These are phyloP conservation scores for Lagerstroemia speciosa DNA, from an alignment of 345 rosid genomes.

Conservation along the genomic window DNA sequence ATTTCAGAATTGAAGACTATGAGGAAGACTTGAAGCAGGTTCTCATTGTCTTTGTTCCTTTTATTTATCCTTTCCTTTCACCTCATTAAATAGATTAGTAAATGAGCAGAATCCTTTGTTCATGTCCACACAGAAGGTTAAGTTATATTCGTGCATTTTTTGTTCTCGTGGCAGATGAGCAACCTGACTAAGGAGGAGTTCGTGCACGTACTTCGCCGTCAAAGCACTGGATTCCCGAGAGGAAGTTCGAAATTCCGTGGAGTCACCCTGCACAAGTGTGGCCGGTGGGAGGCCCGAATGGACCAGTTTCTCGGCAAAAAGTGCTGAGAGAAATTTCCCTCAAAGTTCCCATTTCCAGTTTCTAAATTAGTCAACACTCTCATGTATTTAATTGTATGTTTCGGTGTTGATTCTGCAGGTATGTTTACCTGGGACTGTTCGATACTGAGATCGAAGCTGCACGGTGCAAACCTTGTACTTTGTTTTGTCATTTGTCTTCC, in stretches of 20 bases:
- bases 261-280: conserved; percentile 95
- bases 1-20: conserved; percentile 77
- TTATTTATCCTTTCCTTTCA: neutral
- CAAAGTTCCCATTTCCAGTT: neutral
- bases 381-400: neutral
- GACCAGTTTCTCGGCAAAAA: conserved; percentile 92
- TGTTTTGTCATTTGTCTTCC: neutral
- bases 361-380: neutral
- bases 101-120: neutral
- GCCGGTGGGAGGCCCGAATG: conserved; percentile 97
- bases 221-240: conserved; percentile 91
- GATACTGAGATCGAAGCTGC: conserved; percentile 96
- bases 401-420: conserved; percentile 17
- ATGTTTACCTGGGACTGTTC: conserved; percentile 87
- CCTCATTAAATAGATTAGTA: neutral
- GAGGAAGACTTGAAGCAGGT: conserved; percentile 87
- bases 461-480: conserved; percentile 28
- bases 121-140: neutral
- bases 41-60: neutral
- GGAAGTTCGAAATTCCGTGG: conserved; percentile 98
- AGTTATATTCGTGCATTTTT: neutral
- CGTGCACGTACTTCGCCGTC: conserved; percentile 89
- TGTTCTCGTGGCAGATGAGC: conserved; percentile 52
- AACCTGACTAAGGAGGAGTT: conserved; percentile 88
- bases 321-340: conserved; percentile 21